Base-by-base conservation (phyloP, 768 basidiomycete species). In the Kwoniella sp. region DNA sequence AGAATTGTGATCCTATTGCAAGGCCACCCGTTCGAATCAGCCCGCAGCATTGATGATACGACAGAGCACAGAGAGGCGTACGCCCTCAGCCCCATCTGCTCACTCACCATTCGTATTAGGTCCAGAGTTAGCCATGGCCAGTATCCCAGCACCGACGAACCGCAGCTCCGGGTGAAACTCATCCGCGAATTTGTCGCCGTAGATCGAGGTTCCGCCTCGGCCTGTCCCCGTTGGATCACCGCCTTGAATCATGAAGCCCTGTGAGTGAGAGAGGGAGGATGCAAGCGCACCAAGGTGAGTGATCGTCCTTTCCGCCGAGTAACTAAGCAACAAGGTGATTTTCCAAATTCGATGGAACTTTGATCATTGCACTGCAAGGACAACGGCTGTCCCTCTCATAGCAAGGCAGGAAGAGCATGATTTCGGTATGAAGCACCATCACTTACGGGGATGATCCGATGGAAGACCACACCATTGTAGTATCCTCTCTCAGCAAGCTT, bases 151-250 rank as follows among this genome's bases (percentile, higher is more conserved):
- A 20, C 95, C 95, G 1, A 93, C 93, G 83, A 97, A 97, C 54
- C 93, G 85, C 71, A 97, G 82, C 15, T 96, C 93, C 1, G 91
- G 89, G 72, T 92, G 86, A 57, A 97, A 87, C 77, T 96, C 93
- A 80, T 96, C 93, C 80, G 91, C 88, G 71, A 76, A 97, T 82
- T 89, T 91, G 76, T 79, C 78, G 2, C 82, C 82, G 55, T 76
- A 83, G 52, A 84, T 79, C 17, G 78, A 79, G 12, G 81, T 82
- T 55, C 82, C 82, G 9, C 95, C 94, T 74, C 91, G 84, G 28
- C 95, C 95, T 1, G 95, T 97, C 26, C 95, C 95, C 17, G 93
- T 95, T 12, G 94, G 95, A 79, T 95, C 93, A 47, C 94, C 95
- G 41, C 82, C 88, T 83, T 99, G 95, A 17, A 96, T 88, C 95